Base-by-base conservation (phyloP, 2,329 filamentous ascomycete genomes). In the Diaporthe sp. region DNA sequence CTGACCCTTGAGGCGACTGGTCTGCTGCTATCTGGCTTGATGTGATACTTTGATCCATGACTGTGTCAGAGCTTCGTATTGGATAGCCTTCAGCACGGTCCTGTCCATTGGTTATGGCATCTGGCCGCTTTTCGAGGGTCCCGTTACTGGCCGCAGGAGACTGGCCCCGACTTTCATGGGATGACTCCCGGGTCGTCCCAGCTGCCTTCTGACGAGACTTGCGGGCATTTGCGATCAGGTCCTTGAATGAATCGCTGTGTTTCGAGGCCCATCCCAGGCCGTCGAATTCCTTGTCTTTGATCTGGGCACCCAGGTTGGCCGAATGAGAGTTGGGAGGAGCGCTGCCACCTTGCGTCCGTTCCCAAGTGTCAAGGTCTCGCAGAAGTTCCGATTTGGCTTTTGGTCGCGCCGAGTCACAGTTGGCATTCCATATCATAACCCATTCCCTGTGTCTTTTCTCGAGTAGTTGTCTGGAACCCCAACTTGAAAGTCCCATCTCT, bases 341-440 rank as follows among this genome's bases (percentile, higher is more conserved):
- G 62, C 87, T 87, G 2, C 91, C 90, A 12, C 95, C 94, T 77
- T 97, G 92, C 0, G 94, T 96, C 59, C 92, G 89, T 83, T 99
- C 97, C 96, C 97, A 98, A 1, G 90, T 84, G 31, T 96, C 94
- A 17, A 99, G 83, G 76, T 98, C 96, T 19, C 90, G 91, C 22
- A 98, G 84, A 6, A 99, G 84, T 74, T 97, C 93, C 9, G 85
- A 81, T 77, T 94, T 95, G 15, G 88, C 87, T 81, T 93, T 94
- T 0, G 95, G 95, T 2, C 87, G 87, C 49, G 90, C 90, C 2
- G 96, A 94, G 83, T 99, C 97, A 84, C 95, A 98, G 82, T 99
- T 99, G 15, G 97, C 94, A 83, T 99, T 99, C 94, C 95, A 98
- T 25, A 99, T 86, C 51, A 97, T 98, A 70, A 97, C 89, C 96